These are phyloP conservation scores for Saccharomyces hybrid DNA, from an alignment of 1,139 yeast species.

Conservation along the genomic window DNA sequence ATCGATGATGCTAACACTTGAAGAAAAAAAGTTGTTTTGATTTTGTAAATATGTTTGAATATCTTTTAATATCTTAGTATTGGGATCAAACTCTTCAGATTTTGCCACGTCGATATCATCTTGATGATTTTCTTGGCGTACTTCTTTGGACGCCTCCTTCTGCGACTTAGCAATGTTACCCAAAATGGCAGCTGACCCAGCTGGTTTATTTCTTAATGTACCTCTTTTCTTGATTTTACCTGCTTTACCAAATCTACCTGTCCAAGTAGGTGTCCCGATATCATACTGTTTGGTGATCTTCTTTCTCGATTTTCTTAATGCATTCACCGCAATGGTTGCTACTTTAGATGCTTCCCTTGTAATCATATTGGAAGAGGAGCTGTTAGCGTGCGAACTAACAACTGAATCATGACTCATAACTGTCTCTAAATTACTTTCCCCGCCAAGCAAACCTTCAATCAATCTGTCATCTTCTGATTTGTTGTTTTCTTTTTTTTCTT, in stretches of 20 bases:
- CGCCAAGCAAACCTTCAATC: constrained; percentile 73
- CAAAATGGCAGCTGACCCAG: constrained; percentile 22
- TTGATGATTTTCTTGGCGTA: constrained; percentile 4
- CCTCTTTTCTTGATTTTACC: constrained; percentile 42
- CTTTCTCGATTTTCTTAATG: constrained; percentile 56
- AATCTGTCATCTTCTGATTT: constrained; percentile 49
- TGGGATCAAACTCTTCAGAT: constrained; percentile 17
- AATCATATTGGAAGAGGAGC: constrained; percentile 48
- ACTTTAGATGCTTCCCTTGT: constrained; percentile 71
- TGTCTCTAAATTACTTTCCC: constrained; percentile 42
- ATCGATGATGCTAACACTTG: constrained; percentile 53
- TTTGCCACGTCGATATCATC: neutral
- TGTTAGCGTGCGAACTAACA: constrained; percentile 43
- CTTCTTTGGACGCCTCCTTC: constrained; percentile 8
- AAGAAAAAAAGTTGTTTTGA: constrained; percentile 40
- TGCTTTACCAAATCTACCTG: constrained; percentile 84
- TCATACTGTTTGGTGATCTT: constrained; percentile 52
- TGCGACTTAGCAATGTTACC: constrained; percentile 19
- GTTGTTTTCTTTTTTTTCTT: constrained; percentile 42
- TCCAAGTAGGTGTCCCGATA: constrained; percentile 91
- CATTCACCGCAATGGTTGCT: constrained; percentile 71
- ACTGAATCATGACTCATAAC: constrained; percentile 74
- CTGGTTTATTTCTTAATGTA: constrained; percentile 11
- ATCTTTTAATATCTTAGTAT: constrained; percentile 34
- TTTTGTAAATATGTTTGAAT: constrained; percentile 35